Percentiles rank a stretch among this genome's conserved stretches.
phyloP scores from a whole-genome alignment of 31 red algal species.

The Odonthalia washingtoniensis region DNA sequence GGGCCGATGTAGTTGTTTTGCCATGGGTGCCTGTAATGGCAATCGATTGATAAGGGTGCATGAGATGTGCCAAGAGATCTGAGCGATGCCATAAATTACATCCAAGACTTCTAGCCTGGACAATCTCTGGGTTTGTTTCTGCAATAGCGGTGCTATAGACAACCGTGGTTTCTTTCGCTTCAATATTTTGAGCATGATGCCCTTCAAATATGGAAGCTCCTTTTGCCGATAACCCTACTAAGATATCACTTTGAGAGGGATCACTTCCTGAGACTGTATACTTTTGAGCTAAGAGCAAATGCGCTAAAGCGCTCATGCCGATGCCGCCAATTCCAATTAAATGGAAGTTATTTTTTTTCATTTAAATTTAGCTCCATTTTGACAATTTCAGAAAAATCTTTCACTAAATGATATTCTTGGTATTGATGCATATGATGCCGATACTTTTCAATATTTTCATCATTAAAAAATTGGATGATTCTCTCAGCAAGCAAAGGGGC shows the following conservation, averaged over 20 bases:
- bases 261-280: conserved; percentile 8
- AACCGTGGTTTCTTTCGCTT: neutral
- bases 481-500: too few relatives aligned
- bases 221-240: neutral
- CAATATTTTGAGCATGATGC: conserved; percentile 16
- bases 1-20: conserved; percentile 4
- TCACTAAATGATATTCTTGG: too few relatives aligned
- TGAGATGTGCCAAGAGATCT: neutral
- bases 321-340: conserved; percentile 23
- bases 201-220: neutral
- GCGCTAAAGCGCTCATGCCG: conserved; percentile 13
- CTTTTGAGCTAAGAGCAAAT: neutral
- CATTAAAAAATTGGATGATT: too few relatives aligned
- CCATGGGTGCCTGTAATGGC: conserved; percentile 13
- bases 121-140: conserved; percentile 6
- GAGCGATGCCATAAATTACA: neutral
- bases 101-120: neutral
- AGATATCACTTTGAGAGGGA: neutral
- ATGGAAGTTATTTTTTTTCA: too few relatives aligned
- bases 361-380: too few relatives aligned
- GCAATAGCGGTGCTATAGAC: neutral
- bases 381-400: too few relatives aligned
- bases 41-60: neutral
- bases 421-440: too few relatives aligned
- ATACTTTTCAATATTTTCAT: too few relatives aligned